Base-by-base conservation (phyloP, 164 flowering plant genomes). In the Macadamia tetraphylla region DNA sequence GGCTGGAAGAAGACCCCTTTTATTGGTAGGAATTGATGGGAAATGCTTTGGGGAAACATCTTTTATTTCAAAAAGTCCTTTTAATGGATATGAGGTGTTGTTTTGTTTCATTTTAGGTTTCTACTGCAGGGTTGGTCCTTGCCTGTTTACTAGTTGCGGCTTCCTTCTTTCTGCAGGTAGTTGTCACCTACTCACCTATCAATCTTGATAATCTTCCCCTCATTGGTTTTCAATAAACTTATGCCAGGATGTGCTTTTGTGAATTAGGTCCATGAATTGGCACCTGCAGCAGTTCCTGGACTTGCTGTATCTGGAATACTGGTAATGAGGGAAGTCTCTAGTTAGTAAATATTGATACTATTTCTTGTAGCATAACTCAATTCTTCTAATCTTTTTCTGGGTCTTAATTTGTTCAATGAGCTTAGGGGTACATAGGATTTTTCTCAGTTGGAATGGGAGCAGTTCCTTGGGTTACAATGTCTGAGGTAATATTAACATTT, bases 401-500 rank as follows among this genome's bases (percentile, higher is more conserved):
- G 51, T 46, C 6, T 6, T n/a, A 35, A 53, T 58, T 2, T 67
- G 40, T 72, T 63, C 46, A 35, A 4, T 46, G 51, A 1, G 13
- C 51, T 67, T 77, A 94, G 97, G 66, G 82, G 31, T 91, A 84
- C 73, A 77, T 90, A 69, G 86, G 81, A 48, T 72, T 88, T 0
- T 94, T 87, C 74, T 85, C 98, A 62, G 63, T 76, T 8, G 98
- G 98, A 70, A 87, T 94, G 96, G 98, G 96, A 56, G 88, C 94
- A n/a, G 83, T 88, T 67, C 97, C 98, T 63, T 94, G 98, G 98
- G 88, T 94, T 62, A 72, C 91, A 49, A 90, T 90, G 97, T 89
- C 98, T 2, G 98, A 94, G 96, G 98, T 94, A 84, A 63, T 13
- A 23, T 23, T 17, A 6, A 29, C 46, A 17, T 8, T 59, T 30